Conservation (phyloP, 2,329 filamentous ascomycete species). For the Trichoderma hamatum region DNA sequence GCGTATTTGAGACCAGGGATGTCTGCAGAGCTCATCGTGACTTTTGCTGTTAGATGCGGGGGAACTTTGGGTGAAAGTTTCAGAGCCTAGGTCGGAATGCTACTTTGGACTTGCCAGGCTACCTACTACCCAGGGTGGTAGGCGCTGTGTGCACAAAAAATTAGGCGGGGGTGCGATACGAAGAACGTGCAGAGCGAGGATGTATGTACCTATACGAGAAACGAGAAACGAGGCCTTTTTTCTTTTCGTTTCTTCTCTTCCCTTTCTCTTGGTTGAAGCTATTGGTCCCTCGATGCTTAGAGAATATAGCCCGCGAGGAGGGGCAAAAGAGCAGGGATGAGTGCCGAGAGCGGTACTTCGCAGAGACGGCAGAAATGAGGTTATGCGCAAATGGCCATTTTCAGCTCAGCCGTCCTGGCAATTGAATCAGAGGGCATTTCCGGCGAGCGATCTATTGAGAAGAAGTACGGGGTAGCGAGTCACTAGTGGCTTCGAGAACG, state of each 20-base stretch:
- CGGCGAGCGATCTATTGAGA: background rate
- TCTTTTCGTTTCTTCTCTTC: background rate
- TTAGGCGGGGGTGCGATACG: slow-evolving; percentile 6
- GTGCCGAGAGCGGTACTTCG: background rate
- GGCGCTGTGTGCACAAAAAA: background rate
- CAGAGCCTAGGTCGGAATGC: background rate
- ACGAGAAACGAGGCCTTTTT: background rate
- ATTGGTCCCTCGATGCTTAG: background rate
- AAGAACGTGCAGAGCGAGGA: background rate
- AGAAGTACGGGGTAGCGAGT: slow-evolving; percentile 19
- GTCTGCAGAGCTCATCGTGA: slow-evolving; percentile 21
- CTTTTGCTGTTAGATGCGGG: background rate
- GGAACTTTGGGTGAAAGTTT: background rate
- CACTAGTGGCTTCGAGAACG: slow-evolving; percentile 17
- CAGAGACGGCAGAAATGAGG: background rate
- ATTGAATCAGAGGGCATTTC: background rate
- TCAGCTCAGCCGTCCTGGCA: background rate
- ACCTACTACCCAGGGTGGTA: background rate
- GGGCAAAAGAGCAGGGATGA: background rate
- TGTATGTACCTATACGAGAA: background rate
- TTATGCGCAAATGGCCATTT: background rate
- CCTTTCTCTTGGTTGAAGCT: background rate
- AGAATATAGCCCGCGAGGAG: background rate
- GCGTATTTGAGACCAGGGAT: slow-evolving; percentile 37
- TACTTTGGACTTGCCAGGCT: background rate